A percentile compares a stretch with the other conserved stretches of the same genome.
Evolutionary conservation across 2,329 filamentous ascomycete species (phyloP).

Genomic region (Purpureocillium takamizusanense): DNA sequence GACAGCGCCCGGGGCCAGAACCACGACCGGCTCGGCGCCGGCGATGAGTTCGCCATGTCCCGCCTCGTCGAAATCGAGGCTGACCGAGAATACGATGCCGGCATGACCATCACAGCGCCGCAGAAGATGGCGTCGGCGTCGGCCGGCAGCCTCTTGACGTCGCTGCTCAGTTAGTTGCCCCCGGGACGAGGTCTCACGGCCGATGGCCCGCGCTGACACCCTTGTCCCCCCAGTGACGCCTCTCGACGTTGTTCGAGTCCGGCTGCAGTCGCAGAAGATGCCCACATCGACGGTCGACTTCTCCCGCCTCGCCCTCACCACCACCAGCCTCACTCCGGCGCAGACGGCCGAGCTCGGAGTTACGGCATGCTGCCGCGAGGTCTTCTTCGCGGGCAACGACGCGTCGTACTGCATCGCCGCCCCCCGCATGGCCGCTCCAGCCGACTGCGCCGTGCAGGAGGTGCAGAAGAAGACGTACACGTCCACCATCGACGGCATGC

Average conservation of each 20-base stretch:
- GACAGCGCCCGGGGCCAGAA: conserved; percentile 12
- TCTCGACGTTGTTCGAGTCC: conserved; percentile 91
- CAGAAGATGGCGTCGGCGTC: conserved; percentile 96
- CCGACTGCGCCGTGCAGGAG: conserved; percentile 81
- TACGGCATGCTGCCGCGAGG: conserved; percentile 89
- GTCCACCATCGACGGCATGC: conserved; percentile 83
- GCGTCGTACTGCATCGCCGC: conserved; percentile 73
- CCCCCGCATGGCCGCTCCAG: conserved; percentile 41
- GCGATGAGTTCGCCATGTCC: conserved; percentile 19
- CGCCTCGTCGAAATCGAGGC: conserved; percentile 13
- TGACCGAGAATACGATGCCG: conserved; percentile 21
- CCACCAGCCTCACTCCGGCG: conserved; percentile 55
- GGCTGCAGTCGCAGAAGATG: conserved; percentile 72
- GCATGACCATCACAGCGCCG: conserved; percentile 62
- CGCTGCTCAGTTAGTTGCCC: conserved; percentile 62
- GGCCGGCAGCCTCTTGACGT: conserved; percentile 82
- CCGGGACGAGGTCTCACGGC: no score
- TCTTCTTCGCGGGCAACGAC: conserved; percentile 90
- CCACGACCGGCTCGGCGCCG: conserved; percentile 18
- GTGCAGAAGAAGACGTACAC: conserved; percentile 75
- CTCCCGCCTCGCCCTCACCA: conserved; percentile 45
- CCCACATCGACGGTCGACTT: conserved; percentile 42
- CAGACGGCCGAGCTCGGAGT: conserved; percentile 78
- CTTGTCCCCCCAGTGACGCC: conserved; percentile 61
- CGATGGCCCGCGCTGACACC: conserved; percentile 7